These are phyloP conservation scores for Dictyostelium intermedium DNA, from an alignment of 78 protist species.

Conservation along the genomic window DNA sequence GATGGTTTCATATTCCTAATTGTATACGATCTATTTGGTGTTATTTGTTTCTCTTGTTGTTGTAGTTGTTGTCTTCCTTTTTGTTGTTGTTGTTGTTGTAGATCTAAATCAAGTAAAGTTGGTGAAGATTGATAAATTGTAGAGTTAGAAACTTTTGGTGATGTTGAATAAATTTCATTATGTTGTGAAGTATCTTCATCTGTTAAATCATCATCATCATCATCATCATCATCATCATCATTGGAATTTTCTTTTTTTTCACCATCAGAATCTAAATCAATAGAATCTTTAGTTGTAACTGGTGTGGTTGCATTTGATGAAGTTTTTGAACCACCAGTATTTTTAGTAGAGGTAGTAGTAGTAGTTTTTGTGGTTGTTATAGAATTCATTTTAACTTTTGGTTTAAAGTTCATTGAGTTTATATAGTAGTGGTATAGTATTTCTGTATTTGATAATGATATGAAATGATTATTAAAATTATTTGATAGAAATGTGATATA, in stretches of 20 bases:
- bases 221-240: background rate
- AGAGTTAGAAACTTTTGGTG: background rate
- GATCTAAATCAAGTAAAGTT: background rate
- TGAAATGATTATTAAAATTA: background rate
- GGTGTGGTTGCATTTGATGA: background rate
- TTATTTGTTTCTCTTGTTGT: background rate
- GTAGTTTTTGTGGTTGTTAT: background rate
- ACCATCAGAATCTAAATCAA: background rate
- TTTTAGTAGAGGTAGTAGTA: too few species aligned
- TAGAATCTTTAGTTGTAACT: background rate
- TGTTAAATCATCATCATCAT: constrained; percentile 42
- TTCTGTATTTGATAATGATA: background rate
- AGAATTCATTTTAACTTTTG: background rate
- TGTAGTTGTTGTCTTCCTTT: too few species aligned
- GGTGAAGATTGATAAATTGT: background rate
- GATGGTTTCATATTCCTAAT: background rate
- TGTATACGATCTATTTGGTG: background rate
- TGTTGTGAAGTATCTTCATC: constrained; percentile 54
- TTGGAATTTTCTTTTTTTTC: background rate
- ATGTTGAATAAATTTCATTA: background rate
- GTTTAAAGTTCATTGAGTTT: background rate
- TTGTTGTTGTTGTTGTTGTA: background rate
- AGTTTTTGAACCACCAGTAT: background rate
- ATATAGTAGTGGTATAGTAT: background rate
- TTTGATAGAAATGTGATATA: background rate